Percentiles rank a stretch among this genome's conserved stretches.
Conservation (phyloP, 257 asterid species). For the Verbena officinalis region DNA sequence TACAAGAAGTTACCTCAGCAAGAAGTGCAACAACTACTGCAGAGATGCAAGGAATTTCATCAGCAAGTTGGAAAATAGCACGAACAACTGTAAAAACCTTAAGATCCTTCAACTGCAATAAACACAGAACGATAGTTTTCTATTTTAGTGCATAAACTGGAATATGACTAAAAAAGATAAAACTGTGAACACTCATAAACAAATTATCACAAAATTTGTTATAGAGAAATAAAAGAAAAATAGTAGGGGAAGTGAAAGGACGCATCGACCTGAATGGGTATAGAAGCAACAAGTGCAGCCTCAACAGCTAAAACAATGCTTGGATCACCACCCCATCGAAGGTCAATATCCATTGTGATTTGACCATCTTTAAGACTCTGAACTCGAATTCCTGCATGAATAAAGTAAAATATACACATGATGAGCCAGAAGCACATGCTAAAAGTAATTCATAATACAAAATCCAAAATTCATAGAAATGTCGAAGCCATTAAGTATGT, state of each 20-base stretch:
- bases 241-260: conserved; percentile 10
- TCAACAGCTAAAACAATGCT: conserved; percentile 88
- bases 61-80: conserved; percentile 91
- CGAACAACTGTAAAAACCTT: conserved; percentile 94
- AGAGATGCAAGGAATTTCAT: conserved; percentile 97
- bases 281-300: conserved; percentile 96
- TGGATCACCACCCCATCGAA: conserved; percentile 99
- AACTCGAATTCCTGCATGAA: conserved; percentile 87
- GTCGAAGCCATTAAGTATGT: neutral
- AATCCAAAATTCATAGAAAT: neutral
- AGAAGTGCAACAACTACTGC: conserved; percentile 99
- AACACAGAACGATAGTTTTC: conserved; percentile 23
- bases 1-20: conserved; percentile 66
- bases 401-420: conserved; percentile 28
- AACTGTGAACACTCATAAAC: neutral
- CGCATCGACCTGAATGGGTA: conserved; percentile 87
- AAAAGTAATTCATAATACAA: no score
- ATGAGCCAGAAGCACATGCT: conserved; percentile 23
- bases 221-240: neutral
- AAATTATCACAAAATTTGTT: conserved; percentile 5
- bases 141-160: conserved; percentile 6
- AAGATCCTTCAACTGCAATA: conserved; percentile 93
- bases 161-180: conserved; percentile 3
- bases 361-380: conserved; percentile 98
- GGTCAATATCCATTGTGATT: conserved; percentile 96